A percentile compares a stretch with the other conserved stretches of the same genome.
These are phyloP conservation scores for Amanita fuliginea DNA, from an alignment of 768 basidiomycete species.

Conservation along the genomic window DNA sequence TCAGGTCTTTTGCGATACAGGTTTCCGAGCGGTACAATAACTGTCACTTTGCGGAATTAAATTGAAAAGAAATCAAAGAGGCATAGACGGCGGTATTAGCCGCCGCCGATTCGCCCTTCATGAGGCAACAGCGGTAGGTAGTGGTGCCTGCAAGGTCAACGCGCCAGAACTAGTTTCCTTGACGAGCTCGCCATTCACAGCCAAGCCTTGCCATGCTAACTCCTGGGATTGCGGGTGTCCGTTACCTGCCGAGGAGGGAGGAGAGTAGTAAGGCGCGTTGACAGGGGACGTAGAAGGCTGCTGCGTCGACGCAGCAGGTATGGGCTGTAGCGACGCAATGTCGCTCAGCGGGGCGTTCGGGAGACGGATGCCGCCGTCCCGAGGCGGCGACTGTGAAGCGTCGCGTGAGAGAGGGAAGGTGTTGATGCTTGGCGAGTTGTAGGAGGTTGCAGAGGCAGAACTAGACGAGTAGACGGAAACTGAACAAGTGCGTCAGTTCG, in stretches of 20 bases:
- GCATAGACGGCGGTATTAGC: neutral
- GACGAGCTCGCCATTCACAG: neutral
- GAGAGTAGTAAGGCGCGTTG: conserved; percentile 3
- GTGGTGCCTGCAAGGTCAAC: conserved; percentile 10
- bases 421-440: conserved; percentile 50
- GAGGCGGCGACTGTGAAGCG: conserved; percentile 37
- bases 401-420: conserved; percentile 54
- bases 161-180: conserved; percentile 5
- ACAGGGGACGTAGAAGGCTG: conserved; percentile 5
- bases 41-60: conserved; percentile 2
- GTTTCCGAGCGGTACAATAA: neutral
- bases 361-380: conserved; percentile 56
- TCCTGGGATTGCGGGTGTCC: neutral
- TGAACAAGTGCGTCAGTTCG: conserved; percentile 10
- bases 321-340: conserved; percentile 37
- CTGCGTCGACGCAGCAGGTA: conserved; percentile 9
- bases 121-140: conserved; percentile 12
- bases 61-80: neutral
- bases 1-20: conserved; percentile 3
- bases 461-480: conserved; percentile 46
- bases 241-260: neutral
- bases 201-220: conserved; percentile 1
- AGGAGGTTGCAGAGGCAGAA: conserved; percentile 53
- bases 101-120: conserved; percentile 8
- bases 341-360: conserved; percentile 66